phyloP scores from a whole-genome alignment of 805 yeast species.

The Yueomyces sp. region DNA sequence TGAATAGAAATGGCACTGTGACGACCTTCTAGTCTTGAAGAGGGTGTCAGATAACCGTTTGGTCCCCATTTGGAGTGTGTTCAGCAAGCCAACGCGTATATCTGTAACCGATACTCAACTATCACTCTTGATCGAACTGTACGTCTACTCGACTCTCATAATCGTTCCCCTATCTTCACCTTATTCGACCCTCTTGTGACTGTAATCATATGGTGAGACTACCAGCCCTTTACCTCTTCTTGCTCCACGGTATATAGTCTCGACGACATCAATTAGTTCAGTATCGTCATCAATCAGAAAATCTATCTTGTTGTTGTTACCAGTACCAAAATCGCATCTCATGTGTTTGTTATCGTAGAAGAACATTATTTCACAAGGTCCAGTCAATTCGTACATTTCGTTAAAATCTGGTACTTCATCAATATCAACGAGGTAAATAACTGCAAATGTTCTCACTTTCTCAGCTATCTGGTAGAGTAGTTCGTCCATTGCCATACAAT shows the following conservation, averaged over 20 bases:
- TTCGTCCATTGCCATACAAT: slow-evolving; percentile 88
- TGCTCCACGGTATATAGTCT: slow-evolving; percentile 84
- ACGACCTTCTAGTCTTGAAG: no score
- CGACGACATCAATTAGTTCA: slow-evolving; percentile 83
- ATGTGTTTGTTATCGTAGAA: slow-evolving; percentile 87
- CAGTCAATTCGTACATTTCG: slow-evolving; percentile 38
- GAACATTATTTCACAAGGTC: slow-evolving; percentile 87
- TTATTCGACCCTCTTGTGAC: slow-evolving; percentile 24
- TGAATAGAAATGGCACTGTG: no score
- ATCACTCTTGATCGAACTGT: no score
- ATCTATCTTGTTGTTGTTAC: slow-evolving; percentile 88
- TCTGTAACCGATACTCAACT: no score
- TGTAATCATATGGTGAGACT: slow-evolving; percentile 61
- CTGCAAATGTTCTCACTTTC: slow-evolving; percentile 78
- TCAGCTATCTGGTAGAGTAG: slow-evolving; percentile 66
- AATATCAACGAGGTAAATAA: slow-evolving; percentile 76
- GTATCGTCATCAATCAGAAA: slow-evolving; percentile 69
- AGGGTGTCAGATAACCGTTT: no score
- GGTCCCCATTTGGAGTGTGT: no score
- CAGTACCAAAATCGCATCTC: slow-evolving; percentile 98
- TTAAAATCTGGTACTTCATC: slow-evolving; percentile 85
- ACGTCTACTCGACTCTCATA: no score
- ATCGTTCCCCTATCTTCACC: no score
- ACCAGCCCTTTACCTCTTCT: slow-evolving; percentile 87
- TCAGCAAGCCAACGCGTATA: no score